These are phyloP conservation scores for Quercus ilex DNA, from an alignment of 306 rosid species.

Conservation along the genomic window DNA sequence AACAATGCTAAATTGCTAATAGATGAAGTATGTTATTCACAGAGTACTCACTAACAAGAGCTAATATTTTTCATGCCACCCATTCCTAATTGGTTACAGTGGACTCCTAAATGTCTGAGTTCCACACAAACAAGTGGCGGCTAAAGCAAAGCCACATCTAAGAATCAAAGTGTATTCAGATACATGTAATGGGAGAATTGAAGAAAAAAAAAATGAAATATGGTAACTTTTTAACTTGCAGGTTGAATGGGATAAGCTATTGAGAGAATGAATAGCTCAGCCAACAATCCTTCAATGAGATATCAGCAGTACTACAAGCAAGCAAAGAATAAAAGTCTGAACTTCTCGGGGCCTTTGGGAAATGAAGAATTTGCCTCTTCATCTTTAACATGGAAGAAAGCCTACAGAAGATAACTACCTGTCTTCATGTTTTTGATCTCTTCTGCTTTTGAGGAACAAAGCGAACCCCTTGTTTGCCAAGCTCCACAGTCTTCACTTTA, in stretches of 20 bases:
- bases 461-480: slow-evolving; percentile 82
- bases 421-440: slow-evolving; percentile 60
- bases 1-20: neutral
- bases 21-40: slow-evolving; percentile 6
- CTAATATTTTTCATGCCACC: neutral
- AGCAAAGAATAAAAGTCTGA: neutral
- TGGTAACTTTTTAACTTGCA: neutral
- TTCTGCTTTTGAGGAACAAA: slow-evolving; percentile 79
- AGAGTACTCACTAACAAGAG: neutral
- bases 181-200: neutral
- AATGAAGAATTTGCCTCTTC: slow-evolving; percentile 13
- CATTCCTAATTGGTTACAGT: slow-evolving; percentile 14
- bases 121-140: neutral
- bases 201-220: neutral
- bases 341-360: neutral
- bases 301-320: neutral
- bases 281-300: neutral
- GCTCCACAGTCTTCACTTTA: slow-evolving; percentile 59
- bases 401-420: slow-evolving; percentile 8
- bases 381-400: slow-evolving; percentile 23
- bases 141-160: neutral
- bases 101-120: neutral
- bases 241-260: slow-evolving; percentile 3
- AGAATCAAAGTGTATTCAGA: neutral
- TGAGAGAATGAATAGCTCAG: neutral